These are phyloP conservation scores for Quillaja saponaria DNA, from an alignment of 306 rosid genomes.

Conservation along the genomic window DNA sequence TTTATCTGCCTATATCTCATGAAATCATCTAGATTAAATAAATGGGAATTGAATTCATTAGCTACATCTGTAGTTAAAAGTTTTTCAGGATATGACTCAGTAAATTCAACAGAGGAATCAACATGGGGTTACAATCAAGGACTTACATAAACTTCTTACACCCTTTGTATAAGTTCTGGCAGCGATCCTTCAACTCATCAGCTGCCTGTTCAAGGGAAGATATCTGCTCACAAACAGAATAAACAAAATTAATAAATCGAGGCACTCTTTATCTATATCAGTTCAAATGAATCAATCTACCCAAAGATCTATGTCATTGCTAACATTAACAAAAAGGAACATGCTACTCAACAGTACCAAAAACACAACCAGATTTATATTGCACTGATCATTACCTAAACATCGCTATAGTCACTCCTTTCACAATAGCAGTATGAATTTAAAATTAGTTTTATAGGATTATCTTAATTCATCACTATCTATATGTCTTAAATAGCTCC, in stretches of 20 bases:
- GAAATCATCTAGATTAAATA: no score
- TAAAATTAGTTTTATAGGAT: no score
- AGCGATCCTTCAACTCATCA: slow-evolving; percentile 79
- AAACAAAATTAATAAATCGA: slow-evolving; percentile 3
- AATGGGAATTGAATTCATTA: background rate
- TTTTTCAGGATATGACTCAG: slow-evolving; percentile 10
- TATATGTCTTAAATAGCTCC: no score
- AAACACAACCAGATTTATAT: no score
- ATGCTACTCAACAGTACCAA: no score
- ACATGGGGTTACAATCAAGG: slow-evolving; percentile 4
- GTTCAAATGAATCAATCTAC: no score
- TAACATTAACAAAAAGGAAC: slow-evolving; percentile 7
- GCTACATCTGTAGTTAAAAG: background rate
- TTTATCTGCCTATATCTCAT: no score
- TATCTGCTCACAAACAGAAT: slow-evolving; percentile 51
- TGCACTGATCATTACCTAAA: no score
- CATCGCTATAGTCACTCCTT: no score
- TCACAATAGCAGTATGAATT: no score
- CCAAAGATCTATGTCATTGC: no score
- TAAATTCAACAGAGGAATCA: slow-evolving; percentile 7
- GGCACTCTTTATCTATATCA: background rate
- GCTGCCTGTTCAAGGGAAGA: slow-evolving; percentile 64
- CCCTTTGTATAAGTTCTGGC: slow-evolving; percentile 67
- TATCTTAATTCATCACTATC: no score
- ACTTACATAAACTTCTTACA: slow-evolving; percentile 84